phyloP scores from a whole-genome alignment of 2,329 filamentous ascomycete genomes.

The Colletotrichum tanaceti region DNA sequence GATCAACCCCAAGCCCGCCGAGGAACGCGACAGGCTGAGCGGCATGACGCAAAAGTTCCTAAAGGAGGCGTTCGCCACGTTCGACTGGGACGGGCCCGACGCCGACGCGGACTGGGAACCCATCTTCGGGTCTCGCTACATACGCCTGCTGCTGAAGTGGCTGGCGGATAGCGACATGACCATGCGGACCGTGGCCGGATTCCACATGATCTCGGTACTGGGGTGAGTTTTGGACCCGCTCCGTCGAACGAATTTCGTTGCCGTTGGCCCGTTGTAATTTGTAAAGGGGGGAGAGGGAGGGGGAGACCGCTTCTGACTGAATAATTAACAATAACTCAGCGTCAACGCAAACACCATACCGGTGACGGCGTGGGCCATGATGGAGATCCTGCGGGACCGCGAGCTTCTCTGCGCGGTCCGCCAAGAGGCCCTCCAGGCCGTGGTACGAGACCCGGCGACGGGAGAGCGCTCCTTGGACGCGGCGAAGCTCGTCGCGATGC shows the following conservation, averaged over 20 bases:
- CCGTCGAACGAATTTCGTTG: fast-evolving
- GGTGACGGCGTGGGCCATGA: conserved; percentile 46
- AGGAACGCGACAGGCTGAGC: conserved; percentile 39
- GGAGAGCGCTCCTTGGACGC: conserved; percentile 40
- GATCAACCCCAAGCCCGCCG: conserved; percentile 40
- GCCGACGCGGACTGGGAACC: conserved; percentile 46
- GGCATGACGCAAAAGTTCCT: conserved; percentile 34
- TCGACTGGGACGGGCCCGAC: conserved; percentile 40
- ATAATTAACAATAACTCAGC: too few species aligned
- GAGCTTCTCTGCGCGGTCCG: conserved; percentile 42
- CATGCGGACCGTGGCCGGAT: conserved; percentile 31
- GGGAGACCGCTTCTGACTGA: too few species aligned
- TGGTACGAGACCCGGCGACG: conserved; percentile 30
- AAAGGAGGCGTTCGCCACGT: conserved; percentile 32
- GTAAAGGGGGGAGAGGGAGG: too few species aligned
- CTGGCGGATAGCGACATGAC: conserved; percentile 41
- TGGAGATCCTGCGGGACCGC: conserved; percentile 46
- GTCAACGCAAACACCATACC: conserved; percentile 48
- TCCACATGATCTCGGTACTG: conserved; percentile 23
- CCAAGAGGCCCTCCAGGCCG: conserved; percentile 41
- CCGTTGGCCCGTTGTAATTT: too few species aligned
- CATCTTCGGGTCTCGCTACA: conserved; percentile 44
- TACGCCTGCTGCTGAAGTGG: conserved; percentile 43
- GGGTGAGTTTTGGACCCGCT: conserved; percentile 14
- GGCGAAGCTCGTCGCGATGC: conserved; percentile 41